Conservation (phyloP, 345 rosid genomes). For the Eucalyptus pauciflora region DNA sequence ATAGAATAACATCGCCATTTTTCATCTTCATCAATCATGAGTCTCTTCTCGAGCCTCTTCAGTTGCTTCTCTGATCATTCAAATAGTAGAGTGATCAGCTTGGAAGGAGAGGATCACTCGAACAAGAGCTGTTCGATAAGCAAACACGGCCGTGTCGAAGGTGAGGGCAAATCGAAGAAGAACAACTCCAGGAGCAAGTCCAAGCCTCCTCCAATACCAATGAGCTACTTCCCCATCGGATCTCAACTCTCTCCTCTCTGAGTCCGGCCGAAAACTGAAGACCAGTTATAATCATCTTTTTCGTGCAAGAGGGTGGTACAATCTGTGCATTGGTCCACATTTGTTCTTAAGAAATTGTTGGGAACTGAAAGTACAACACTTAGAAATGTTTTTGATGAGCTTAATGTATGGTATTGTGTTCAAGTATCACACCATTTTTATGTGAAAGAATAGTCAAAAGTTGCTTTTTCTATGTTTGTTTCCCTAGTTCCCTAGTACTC, state of each 20-base stretch:
- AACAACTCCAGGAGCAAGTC: neutral
- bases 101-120: neutral
- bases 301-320: neutral
- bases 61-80: conserved; percentile 4
- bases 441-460: neutral
- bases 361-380: neutral
- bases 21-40: neutral
- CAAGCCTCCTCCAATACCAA: neutral
- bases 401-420: neutral
- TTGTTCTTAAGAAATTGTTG: neutral
- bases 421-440: neutral
- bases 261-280: neutral
- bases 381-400: neutral
- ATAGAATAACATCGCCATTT: neutral
- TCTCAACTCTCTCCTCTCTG: neutral
- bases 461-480: neutral
- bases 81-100: neutral
- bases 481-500: neutral
- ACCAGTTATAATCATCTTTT: neutral
- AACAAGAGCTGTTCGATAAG: neutral
- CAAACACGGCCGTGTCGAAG: neutral
- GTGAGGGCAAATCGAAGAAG: neutral
- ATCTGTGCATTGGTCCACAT: neutral
- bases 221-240: conserved; percentile 6
- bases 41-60: neutral